Evolutionary conservation across 2,329 filamentous ascomycete genomes (phyloP).

Genomic region (Pestalotiopsis sp.): DNA sequence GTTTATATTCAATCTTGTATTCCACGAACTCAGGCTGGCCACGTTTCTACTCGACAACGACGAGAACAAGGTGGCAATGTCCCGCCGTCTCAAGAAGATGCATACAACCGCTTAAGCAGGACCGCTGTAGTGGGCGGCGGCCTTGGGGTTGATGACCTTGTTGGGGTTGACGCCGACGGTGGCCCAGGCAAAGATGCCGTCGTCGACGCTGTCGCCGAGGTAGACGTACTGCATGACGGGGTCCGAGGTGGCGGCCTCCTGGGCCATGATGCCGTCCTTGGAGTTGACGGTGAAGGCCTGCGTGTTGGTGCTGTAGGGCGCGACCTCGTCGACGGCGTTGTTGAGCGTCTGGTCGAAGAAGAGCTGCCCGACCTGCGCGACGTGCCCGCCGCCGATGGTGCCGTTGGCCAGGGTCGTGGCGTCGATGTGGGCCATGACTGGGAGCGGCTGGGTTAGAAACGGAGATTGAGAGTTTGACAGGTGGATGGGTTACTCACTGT

Average conservation of each 20-base stretch:
- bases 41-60: background rate
- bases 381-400: slow-evolving; percentile 23
- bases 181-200: slow-evolving; percentile 13
- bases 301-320: slow-evolving; percentile 13
- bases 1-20: background rate
- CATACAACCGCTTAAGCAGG: background rate
- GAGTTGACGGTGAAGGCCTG: slow-evolving; percentile 9
- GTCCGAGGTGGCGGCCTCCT: slow-evolving; percentile 10
- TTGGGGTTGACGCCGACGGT: slow-evolving; percentile 19
- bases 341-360: slow-evolving; percentile 32
- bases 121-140: slow-evolving; percentile 19
- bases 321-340: background rate
- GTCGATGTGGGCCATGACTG: slow-evolving; percentile 21
- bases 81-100: background rate
- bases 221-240: slow-evolving; percentile 13
- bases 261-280: slow-evolving; percentile 10
- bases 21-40: background rate
- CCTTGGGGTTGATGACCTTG: slow-evolving; percentile 10
- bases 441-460: background rate
- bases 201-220: slow-evolving; percentile 5
- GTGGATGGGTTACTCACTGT: slow-evolving; percentile 17
- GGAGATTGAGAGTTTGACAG: background rate
- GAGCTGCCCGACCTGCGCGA: slow-evolving; percentile 35
- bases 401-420: slow-evolving; percentile 22
- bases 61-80: background rate